These are phyloP conservation scores for Chalciporus piperatus DNA, from an alignment of 768 basidiomycete genomes.

Conservation along the genomic window DNA sequence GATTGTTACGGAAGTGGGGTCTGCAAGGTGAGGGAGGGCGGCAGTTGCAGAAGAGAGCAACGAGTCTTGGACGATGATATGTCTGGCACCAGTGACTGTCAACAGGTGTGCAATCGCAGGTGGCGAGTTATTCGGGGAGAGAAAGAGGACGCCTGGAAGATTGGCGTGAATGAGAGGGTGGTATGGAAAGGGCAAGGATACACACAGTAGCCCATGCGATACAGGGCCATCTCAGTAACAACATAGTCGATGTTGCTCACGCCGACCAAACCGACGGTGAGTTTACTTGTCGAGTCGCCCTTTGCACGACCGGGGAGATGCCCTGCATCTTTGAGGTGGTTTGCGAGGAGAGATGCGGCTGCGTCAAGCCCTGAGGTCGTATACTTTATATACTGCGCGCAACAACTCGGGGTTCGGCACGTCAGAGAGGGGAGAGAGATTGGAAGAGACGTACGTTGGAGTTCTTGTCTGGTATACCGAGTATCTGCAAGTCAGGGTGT, in stretches of 20 bases:
- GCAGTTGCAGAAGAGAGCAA: constrained; percentile 12
- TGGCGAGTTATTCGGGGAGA: constrained; percentile 45
- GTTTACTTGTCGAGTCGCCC: constrained; percentile 21
- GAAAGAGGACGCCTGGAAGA: constrained; percentile 29
- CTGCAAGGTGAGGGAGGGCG: constrained; percentile 16
- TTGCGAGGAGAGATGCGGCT: constrained; percentile 26
- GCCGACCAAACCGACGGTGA: constrained; percentile 26
- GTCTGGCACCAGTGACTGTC: constrained; percentile 18
- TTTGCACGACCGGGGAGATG: constrained; percentile 22
- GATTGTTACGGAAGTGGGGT: constrained; percentile 20
- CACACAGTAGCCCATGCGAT: constrained; percentile 33
- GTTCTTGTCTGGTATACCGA: constrained; percentile 26
- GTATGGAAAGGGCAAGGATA: not conserved
- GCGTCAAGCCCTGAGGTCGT: constrained; percentile 24
- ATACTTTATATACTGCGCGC: constrained; percentile 22
- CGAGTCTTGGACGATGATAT: constrained; percentile 22
- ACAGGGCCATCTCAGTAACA: constrained; percentile 23
- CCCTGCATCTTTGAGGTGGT: constrained; percentile 18
- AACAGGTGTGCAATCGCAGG: constrained; percentile 46
- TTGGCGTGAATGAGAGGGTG: not conserved
- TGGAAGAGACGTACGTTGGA: constrained; percentile 12
- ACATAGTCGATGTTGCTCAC: constrained; percentile 29
- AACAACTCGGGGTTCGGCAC: not conserved
- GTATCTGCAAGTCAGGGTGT: constrained; percentile 19
- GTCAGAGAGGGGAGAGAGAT: not conserved